A percentile compares a stretch with the other conserved stretches of the same genome.
Conservation (phyloP, 2,329 filamentous ascomycete genomes). For the Colletotrichum tofieldiae region DNA sequence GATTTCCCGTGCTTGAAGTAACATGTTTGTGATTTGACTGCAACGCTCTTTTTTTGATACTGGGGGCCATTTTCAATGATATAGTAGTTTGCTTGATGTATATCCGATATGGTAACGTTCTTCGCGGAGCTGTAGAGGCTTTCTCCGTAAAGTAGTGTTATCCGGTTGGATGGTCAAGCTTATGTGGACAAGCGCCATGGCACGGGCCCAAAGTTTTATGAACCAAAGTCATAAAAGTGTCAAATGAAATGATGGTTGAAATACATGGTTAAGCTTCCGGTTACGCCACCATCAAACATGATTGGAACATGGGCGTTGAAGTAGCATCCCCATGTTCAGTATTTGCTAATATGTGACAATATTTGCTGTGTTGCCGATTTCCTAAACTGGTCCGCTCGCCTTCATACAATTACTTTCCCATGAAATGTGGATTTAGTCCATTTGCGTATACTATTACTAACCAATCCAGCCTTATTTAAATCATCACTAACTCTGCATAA, state of each 20-base stretch:
- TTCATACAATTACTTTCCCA: background rate
- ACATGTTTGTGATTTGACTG: background rate
- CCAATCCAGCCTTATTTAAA: background rate
- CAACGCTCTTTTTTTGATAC: fast-evolving
- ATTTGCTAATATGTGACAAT: too few species aligned
- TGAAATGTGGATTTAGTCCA: background rate
- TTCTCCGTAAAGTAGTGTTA: background rate
- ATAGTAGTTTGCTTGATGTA: too few species aligned
- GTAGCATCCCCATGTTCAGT: background rate
- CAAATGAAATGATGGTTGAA: too few species aligned
- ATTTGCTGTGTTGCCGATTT: background rate
- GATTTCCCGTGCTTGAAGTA: too few species aligned
- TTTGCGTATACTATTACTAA: background rate
- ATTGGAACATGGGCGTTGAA: too few species aligned
- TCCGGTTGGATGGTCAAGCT: background rate
- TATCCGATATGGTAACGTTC: background rate
- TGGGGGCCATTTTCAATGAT: background rate
- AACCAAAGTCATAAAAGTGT: too few species aligned
- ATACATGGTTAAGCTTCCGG: background rate
- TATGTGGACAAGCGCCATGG: background rate
- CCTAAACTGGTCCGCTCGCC: too few species aligned
- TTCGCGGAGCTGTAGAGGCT: too few species aligned
- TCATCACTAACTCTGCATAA: background rate
- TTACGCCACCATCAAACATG: background rate
- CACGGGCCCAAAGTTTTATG: background rate